phyloP scores from a whole-genome alignment of 306 rosid species.

The Begonia peltatifolia region DNA sequence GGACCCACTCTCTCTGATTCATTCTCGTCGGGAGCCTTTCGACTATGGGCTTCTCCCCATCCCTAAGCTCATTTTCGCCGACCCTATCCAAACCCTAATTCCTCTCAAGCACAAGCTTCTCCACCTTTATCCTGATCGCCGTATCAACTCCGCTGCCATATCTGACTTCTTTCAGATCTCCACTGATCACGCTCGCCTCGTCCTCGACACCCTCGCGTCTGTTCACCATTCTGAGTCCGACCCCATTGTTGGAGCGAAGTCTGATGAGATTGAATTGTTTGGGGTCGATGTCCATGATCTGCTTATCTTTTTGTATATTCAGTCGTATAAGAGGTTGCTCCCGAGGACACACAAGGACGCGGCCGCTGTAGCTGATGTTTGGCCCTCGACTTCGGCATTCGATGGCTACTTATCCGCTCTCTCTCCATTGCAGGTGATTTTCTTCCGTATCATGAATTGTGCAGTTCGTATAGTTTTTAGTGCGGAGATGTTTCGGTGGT shows the following conservation, averaged over 20 bases:
- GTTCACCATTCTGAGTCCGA: constrained; percentile 61
- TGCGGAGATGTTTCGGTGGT: no score
- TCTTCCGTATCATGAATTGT: neutral
- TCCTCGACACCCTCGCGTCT: constrained; percentile 64
- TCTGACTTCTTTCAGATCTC: constrained; percentile 83
- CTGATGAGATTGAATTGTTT: constrained; percentile 29
- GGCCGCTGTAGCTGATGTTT: constrained; percentile 82
- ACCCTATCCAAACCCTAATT: constrained; percentile 80
- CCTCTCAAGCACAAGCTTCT: constrained; percentile 55
- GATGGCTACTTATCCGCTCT: constrained; percentile 96
- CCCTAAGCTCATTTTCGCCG: constrained; percentile 71
- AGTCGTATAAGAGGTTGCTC: constrained; percentile 78
- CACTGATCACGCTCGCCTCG: constrained; percentile 58
- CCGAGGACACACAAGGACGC: constrained; percentile 97
- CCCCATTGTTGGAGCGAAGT: constrained; percentile 40
- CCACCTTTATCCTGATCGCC: constrained; percentile 24
- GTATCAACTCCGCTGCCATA: constrained; percentile 39
- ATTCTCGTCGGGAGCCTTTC: constrained; percentile 80
- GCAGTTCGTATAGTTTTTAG: neutral
- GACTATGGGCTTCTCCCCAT: constrained; percentile 83
- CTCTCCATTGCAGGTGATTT: constrained; percentile 86
- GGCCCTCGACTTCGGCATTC: constrained; percentile 99
- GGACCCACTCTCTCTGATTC: constrained; percentile 51
- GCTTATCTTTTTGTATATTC: constrained; percentile 77
- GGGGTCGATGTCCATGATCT: constrained; percentile 77